Conservation (phyloP, 2,329 filamentous ascomycete genomes). For the Allantophomopsis lycopodina region DNA sequence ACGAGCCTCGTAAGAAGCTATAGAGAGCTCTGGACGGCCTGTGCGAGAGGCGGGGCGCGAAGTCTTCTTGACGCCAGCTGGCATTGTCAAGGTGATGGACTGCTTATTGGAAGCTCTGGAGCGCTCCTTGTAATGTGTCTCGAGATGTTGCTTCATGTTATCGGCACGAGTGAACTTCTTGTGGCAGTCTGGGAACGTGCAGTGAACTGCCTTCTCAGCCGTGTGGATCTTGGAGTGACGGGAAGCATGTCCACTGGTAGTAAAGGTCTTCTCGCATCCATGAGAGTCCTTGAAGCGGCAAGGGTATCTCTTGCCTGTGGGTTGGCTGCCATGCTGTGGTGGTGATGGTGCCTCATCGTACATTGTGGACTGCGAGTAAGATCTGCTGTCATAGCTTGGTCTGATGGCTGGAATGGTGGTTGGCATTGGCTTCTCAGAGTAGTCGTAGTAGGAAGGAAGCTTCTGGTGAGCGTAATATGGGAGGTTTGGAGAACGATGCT, state of each 20-base stretch:
- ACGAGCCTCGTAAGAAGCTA: not conserved
- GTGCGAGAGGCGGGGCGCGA: slow-evolving; percentile 19
- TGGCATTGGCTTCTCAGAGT: not conserved
- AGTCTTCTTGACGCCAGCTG: slow-evolving; percentile 16
- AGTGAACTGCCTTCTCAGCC: slow-evolving; percentile 62
- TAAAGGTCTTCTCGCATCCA: slow-evolving; percentile 67
- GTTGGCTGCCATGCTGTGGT: slow-evolving; percentile 4
- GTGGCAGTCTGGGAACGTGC: slow-evolving; percentile 54
- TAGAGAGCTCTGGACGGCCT: slow-evolving; percentile 1
- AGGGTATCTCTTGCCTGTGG: slow-evolving; percentile 47
- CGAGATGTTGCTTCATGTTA: slow-evolving; percentile 79
- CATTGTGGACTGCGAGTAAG: not conserved
- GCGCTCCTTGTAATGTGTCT: slow-evolving; percentile 57
- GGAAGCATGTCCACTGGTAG: slow-evolving; percentile 74
- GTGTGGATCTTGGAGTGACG: slow-evolving; percentile 77
- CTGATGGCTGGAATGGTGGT: not conserved
- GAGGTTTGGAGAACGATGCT: slow-evolving; percentile 10
- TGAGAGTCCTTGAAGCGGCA: slow-evolving; percentile 60
- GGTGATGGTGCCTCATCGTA: slow-evolving; percentile 7
- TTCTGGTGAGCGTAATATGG: slow-evolving; percentile 22
- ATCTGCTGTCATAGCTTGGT: not conserved
- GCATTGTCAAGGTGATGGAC: slow-evolving; percentile 15
- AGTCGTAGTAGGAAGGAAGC: slow-evolving; percentile 16
- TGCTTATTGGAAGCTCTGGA: slow-evolving; percentile 7
- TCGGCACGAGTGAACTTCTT: slow-evolving; percentile 74